phyloP scores from a whole-genome alignment of 2,329 filamentous ascomycete genomes.

The Didymella glomerata region DNA sequence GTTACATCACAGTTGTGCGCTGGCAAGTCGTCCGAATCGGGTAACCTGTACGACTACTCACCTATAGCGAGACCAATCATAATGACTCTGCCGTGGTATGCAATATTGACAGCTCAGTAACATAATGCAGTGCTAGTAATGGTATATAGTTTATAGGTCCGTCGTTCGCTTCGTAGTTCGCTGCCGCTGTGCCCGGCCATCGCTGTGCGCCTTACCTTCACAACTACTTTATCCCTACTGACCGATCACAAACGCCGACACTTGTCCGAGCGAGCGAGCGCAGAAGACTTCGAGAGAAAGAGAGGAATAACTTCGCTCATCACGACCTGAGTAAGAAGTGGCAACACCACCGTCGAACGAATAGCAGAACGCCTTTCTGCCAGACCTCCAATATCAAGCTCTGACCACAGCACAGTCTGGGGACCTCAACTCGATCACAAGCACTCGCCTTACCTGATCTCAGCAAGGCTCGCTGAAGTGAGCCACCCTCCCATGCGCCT shows the following conservation, averaged over 20 bases:
- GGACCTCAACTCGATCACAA: slow-evolving; percentile 1
- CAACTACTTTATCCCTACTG: background rate
- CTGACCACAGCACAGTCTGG: background rate
- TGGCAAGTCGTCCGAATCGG: slow-evolving; percentile 15
- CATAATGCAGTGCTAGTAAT: background rate
- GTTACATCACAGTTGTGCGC: slow-evolving; percentile 15
- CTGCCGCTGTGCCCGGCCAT: too few species aligned
- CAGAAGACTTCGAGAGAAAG: background rate
- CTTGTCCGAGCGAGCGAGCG: background rate
- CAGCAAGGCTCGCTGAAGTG: slow-evolving; percentile 4
- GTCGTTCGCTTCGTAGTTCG: background rate
- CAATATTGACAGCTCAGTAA: slow-evolving; percentile 3
- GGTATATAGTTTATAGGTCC: background rate
- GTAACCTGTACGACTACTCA: slow-evolving; percentile 19
- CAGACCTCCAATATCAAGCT: background rate
- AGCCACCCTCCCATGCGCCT: slow-evolving; percentile 7
- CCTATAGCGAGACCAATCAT: slow-evolving; percentile 5
- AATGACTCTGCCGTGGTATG: background rate
- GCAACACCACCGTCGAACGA: background rate
- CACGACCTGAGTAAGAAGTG: background rate
- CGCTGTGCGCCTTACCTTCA: background rate
- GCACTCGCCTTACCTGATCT: slow-evolving; percentile 2
- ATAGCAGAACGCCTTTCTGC: slow-evolving; percentile 6
- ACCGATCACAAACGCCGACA: background rate
- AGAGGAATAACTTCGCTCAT: background rate